Evolutionary conservation across 2,329 filamentous ascomycete genomes (phyloP).

Genomic region (Monosporascus sp.): DNA sequence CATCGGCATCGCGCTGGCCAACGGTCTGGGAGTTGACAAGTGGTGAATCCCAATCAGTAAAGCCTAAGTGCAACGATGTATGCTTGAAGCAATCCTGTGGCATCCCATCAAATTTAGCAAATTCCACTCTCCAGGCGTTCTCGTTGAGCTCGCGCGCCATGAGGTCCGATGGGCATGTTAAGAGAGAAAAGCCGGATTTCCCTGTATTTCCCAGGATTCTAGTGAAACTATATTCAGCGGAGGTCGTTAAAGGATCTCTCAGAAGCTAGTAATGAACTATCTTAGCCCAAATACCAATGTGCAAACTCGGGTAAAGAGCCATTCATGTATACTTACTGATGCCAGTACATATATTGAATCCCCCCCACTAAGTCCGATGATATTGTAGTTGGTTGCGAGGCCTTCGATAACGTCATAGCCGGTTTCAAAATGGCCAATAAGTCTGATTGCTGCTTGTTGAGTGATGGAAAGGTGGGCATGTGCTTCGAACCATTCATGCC

Average conservation of each 20-base stretch:
- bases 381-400: not conserved
- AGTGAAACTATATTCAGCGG: not conserved
- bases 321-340: not conserved
- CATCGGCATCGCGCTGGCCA: constrained; percentile 1
- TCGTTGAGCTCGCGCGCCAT: not conserved
- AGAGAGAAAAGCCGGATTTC: constrained; percentile 2
- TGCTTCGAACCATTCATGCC: not conserved
- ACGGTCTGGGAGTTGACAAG: not conserved
- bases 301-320: not conserved
- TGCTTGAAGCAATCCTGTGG: constrained; percentile 1
- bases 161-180: not conserved
- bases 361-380: constrained; percentile 3
- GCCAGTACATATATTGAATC: constrained; percentile 1
- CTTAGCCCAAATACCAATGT: not conserved
- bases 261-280: constrained; percentile 1
- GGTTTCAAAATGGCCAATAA: constrained; percentile 3
- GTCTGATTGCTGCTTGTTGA: constrained; percentile 1
- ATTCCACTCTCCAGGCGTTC: constrained; percentile 1
- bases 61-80: constrained; percentile 6
- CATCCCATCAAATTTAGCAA: constrained; percentile 1
- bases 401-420: not conserved
- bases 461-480: not conserved
- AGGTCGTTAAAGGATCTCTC: not conserved
- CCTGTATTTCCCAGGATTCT: constrained; percentile 8
- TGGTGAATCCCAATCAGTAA: constrained; percentile 4